Base-by-base conservation (phyloP, 768 basidiomycete species). In the Boletus reticulatus region DNA sequence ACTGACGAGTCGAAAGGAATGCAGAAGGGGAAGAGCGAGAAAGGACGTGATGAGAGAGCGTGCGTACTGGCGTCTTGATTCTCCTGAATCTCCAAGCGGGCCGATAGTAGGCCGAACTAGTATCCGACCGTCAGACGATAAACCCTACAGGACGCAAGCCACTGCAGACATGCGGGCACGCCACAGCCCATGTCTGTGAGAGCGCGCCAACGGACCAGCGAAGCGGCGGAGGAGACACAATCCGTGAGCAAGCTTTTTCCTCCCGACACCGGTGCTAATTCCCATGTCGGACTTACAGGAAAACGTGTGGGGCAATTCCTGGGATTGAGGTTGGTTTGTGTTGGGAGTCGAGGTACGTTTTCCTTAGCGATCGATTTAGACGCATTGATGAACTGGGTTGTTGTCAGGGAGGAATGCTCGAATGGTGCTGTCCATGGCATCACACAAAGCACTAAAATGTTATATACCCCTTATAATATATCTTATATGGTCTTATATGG, bases 61-160 rank as follows among this genome's bases (percentile, higher is more conserved):
- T 4, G 39, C 52, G 53, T 32, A 94, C 92, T 0, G 92, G 92
- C n/a, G 88, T 94, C 27, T 75, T 94, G 34, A 82, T 85, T 10
- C 79, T 94, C 24, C 92, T n/a, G n/a, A n/a, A n/a, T n/a, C n/a
- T n/a, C n/a, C n/a, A 94, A 73, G 89, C 90, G 0, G 88, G 87
- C 43, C 82, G 91, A 43, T 88, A 84, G 75, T 94, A 90, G 90
- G 89, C 87, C 4, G 92, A 94, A 67, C 82, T n/a, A n/a, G n/a
- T 81, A 31, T 77, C 84, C 16, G 89, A 91, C 58, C 73, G n/a
- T n/a, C 73, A 32, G 84, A 84, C 32, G 82, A 83, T 22, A 80
- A 80, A 14, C 67, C 57, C 17, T 69, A 66, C 31, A 67, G 24
- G 50, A 58, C 16, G 36, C 22, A 65, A 65, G n/a, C 41, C 61